Evolutionary conservation across 192 early-diverging fungal species (phyloP).

Genomic region (Backusella parvicylindrica): DNA sequence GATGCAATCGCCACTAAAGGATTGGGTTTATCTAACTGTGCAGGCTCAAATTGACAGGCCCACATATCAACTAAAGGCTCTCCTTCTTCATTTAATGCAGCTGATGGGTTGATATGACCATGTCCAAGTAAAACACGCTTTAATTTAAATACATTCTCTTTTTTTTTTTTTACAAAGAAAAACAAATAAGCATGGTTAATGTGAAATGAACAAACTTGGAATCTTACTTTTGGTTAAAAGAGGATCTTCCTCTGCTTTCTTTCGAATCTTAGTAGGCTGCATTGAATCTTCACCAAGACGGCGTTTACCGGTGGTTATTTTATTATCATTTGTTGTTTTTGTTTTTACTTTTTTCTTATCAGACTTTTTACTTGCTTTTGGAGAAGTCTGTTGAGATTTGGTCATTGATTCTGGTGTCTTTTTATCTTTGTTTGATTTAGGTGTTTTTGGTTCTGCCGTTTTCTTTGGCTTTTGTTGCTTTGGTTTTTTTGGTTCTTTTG

Average conservation of each 20-base stretch:
- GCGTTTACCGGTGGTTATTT: background rate
- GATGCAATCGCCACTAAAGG: constrained; percentile 41
- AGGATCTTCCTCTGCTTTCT: background rate
- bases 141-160: constrained; percentile 14
- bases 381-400: background rate
- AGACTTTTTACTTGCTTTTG: background rate
- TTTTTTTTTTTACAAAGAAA: background rate
- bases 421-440: background rate
- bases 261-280: background rate
- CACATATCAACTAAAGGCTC: constrained; percentile 35
- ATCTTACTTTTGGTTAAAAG: background rate
- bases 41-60: constrained; percentile 42
- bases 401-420: background rate
- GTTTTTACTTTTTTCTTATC: background rate
- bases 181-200: background rate
- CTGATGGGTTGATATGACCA: constrained; percentile 5
- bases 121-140: constrained; percentile 8
- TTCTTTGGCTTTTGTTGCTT: background rate
- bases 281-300: background rate
- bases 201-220: background rate
- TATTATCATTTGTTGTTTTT: background rate
- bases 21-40: constrained; percentile 12
- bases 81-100: constrained; percentile 23
- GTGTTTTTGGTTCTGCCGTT: background rate
- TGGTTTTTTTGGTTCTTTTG: too few relatives aligned